Evolutionary conservation across 1,139 yeast species (phyloP), one percentile per base, ranked within the genome.

Genomic region (Pichia sp.): DNA sequence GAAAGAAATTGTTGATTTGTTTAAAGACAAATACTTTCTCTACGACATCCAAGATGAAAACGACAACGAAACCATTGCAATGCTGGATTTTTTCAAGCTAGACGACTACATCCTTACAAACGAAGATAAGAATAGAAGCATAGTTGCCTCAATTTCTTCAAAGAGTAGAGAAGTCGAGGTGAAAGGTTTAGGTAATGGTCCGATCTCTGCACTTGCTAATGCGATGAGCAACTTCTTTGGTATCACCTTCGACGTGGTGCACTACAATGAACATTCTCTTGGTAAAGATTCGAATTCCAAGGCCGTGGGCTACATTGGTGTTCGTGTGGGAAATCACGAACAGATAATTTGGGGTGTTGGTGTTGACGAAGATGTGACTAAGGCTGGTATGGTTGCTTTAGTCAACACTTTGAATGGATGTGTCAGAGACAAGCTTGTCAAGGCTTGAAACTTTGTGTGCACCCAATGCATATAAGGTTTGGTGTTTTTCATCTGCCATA

Each of bases 191-290:
- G 98, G 98, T 68, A 93, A 93, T 67, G 99, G 98, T 70, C 98
- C 96, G 56, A 85, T 93, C 62, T 93, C 98, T 25, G 87, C 97
- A 1, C 84, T 90, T 69, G 77, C 85, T 19, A 84, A 88, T 69
- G 96, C 96, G 16, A 70, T 93, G 60, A 74, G 84, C 43, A 71
- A 72, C 44, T 73, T 76, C 54, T 76, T 88, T 57, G 79, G 79
- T 44, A 70, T 73, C 53, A 66, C 66, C 19, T 73, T 90, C 53
- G 87, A 85, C 61, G 96, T 93, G 55, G 81, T 83, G 65, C 79
- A 85, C 66, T 93, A 93, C 71, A 85, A 86, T 56, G 98, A 93
- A 72, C 98, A 93, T 70, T 85, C 97, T 42, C 77, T 93, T 59
- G 98, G 98, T 57, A 79, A 82, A 47, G 96, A 95, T 58, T 82